These are phyloP conservation scores for Kregervanrija fluxuum DNA, from an alignment of 805 yeast species.

Conservation along the genomic window DNA sequence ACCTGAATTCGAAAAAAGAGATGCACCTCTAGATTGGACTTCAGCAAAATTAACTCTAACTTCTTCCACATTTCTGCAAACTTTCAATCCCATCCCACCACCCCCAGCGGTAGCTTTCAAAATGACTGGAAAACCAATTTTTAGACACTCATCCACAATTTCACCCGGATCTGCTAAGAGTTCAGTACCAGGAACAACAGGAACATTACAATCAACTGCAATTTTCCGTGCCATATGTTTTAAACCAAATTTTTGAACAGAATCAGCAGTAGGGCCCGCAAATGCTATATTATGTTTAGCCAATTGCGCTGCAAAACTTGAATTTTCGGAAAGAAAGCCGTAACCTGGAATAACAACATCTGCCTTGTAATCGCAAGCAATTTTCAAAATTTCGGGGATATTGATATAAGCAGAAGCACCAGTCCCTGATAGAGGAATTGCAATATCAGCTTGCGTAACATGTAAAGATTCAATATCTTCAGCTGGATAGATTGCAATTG, in stretches of 20 bases:
- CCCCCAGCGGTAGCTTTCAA: constrained; percentile 27
- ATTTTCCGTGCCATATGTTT: constrained; percentile 22
- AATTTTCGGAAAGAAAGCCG: constrained; percentile 32
- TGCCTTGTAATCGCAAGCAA: constrained; percentile 26
- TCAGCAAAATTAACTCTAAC: constrained; percentile 11
- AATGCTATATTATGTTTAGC: constrained; percentile 14
- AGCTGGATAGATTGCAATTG: constrained; percentile 20
- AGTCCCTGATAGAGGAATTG: constrained; percentile 17
- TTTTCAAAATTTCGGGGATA: constrained; percentile 16
- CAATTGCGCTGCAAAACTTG: constrained; percentile 16
- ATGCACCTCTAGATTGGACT: constrained; percentile 21
- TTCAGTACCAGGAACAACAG: constrained; percentile 23
- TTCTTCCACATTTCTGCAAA: constrained; percentile 13
- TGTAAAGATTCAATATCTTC: constrained; percentile 26
- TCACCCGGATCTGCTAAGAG: constrained; percentile 9
- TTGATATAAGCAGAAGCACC: constrained; percentile 25
- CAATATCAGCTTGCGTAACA: constrained; percentile 21
- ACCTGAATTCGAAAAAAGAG: constrained; percentile 18
- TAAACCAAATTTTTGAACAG: constrained; percentile 23
- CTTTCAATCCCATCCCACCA: constrained; percentile 26
- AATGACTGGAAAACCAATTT: constrained; percentile 23
- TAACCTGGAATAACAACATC: constrained; percentile 35
- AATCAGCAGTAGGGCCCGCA: constrained; percentile 22
- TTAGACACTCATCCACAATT: constrained; percentile 11
- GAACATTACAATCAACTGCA: constrained; percentile 19